Conservation (phyloP, 2,329 filamentous ascomycete species). For the Domatiomyces catenatus region DNA sequence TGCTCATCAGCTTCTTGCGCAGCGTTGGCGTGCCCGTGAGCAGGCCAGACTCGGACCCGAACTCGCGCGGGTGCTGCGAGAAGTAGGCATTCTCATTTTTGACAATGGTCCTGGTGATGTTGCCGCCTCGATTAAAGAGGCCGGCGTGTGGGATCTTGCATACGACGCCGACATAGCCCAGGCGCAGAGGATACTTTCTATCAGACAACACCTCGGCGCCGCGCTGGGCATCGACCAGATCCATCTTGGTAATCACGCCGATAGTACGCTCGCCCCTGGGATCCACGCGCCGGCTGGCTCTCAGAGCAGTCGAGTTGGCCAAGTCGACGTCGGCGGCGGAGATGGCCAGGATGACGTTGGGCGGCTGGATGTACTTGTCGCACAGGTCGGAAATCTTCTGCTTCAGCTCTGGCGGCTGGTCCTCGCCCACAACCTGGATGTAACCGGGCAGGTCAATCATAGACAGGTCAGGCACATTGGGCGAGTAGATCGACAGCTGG, state of each 20-base stretch:
- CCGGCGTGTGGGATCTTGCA: conserved; percentile 56
- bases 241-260: conserved; percentile 98
- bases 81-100: conserved; percentile 86
- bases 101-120: conserved; percentile 63
- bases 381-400: conserved; percentile 92
- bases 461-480: conserved; percentile 85
- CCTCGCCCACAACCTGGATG: conserved; percentile 83
- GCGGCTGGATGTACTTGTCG: conserved; percentile 93
- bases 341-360: conserved; percentile 92
- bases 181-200: conserved; percentile 81
- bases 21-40: conserved; percentile 71
- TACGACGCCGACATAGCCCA: conserved; percentile 93
- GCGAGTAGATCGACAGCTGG: conserved; percentile 86
- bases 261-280: conserved; percentile 91
- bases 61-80: conserved; percentile 64
- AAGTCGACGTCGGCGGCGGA: conserved; percentile 95
- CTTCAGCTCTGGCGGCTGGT: conserved; percentile 82
- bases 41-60: conserved; percentile 56
- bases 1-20: conserved; percentile 91
- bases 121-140: conserved; percentile 72
- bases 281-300: conserved; percentile 81
- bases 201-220: conserved; percentile 69
- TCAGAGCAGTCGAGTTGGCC: conserved; percentile 83
- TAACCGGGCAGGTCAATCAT: conserved; percentile 94
- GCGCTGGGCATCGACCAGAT: conserved; percentile 71